These are phyloP conservation scores for Eragrostis tef DNA, from an alignment of 202 grass and related monocot genomes.

Conservation along the genomic window DNA sequence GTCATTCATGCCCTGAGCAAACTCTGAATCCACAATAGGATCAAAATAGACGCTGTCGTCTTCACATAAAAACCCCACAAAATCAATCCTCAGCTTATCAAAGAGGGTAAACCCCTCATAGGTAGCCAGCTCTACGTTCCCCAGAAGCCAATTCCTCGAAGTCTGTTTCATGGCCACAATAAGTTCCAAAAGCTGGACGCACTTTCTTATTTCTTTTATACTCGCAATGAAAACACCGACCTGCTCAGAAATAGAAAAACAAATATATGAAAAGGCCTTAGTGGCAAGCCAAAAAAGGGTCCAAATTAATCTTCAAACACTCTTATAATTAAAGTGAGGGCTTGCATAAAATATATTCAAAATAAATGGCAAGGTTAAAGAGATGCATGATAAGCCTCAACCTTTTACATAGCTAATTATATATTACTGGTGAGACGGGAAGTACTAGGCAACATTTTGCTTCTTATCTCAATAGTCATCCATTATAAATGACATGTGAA, in stretches of 20 bases:
- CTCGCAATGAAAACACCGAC: slow-evolving; percentile 33
- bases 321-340: neutral
- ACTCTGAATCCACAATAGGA: too few relatives aligned
- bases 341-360: too few relatives aligned
- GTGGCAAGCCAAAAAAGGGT: neutral
- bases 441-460: neutral
- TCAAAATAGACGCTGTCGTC: too few relatives aligned
- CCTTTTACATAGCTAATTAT: neutral
- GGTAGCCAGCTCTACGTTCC: too few relatives aligned
- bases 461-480: neutral
- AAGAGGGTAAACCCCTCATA: too few relatives aligned
- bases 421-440: neutral
- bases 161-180: slow-evolving; percentile 12
- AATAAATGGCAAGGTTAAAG: too few relatives aligned
- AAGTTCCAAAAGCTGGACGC: slow-evolving; percentile 20
- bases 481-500: too few relatives aligned
- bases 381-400: neutral
- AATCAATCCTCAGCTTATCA: too few relatives aligned
- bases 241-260: neutral
- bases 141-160: neutral
- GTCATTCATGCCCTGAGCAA: too few relatives aligned
- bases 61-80: too few relatives aligned
- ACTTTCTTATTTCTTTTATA: slow-evolving; percentile 30
- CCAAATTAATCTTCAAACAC: neutral
- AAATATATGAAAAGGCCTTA: neutral